Evolutionary conservation across 169 alveolate species (phyloP), one percentile per base, ranked within the genome.

Genomic region (Ophryocystis elektroscirrha): DNA sequence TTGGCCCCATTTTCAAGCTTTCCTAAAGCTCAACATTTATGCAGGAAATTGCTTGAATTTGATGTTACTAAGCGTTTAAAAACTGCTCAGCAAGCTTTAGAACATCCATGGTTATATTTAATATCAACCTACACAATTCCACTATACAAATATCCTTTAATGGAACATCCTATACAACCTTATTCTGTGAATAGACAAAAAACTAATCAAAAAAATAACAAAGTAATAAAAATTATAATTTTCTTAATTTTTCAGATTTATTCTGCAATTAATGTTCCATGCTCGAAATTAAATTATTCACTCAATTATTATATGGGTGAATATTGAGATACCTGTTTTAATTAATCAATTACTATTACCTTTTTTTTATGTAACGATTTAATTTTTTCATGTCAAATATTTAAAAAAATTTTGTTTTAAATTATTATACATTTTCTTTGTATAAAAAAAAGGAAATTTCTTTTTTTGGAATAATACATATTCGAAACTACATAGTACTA

Each of bases 21-120:
- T 38, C 91, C 91, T 3, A 63, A 68, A 18, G 89, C 91, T 5
- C 59, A 76, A 37, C 83, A 76, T 35, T 67, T 81, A 42, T 81
- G 91, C 65, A 57, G 61, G 41, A 53, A 77, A 46, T 64, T 81
- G 19, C 67, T 81, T 36, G 68, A 74, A 51, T 73, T 80, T 51
- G 79, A 76, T 48, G 82, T 79, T 5, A 26, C 58, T 18, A 61
- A 73, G 30, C 69, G 91, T 22, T 60, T 80, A n/a, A 56, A 74
- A 26, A 68, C 69, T 9, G 76, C 83, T 1, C 47, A 66, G 7
- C 71, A 59, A 30, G 91, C 91, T 12, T 65, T 77, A 3, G 69
- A 65, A 6, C 91, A 81, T 48, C 89, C 91, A 0, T 81, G 91
- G 91, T n/a, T 32, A n/a, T n/a, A 32, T n/a, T n/a, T n/a, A n/a